Conservation (phyloP, 2,329 filamentous ascomycete species). For the Arthrobotrys sinensis region DNA sequence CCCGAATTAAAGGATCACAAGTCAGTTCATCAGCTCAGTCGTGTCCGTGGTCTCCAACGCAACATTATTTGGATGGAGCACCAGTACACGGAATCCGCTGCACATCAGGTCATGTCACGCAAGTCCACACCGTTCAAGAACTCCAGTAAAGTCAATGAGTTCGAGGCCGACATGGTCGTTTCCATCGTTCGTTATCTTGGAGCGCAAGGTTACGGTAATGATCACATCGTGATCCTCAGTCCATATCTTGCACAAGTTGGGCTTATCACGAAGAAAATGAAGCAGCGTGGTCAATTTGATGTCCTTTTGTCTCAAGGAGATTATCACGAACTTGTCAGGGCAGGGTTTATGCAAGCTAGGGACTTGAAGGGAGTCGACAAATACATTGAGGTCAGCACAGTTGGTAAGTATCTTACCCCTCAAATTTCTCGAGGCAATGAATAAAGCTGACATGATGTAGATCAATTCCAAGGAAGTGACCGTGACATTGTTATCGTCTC, state of each 20-base stretch:
- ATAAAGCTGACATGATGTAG: neutral
- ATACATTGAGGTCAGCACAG: constrained; percentile 76
- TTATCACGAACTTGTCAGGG: constrained; percentile 74
- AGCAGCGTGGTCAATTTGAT: constrained; percentile 75
- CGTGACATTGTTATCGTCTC: constrained; percentile 80
- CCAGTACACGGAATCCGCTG: constrained; percentile 71
- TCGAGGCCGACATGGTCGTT: constrained; percentile 79
- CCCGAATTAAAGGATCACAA: constrained; percentile 74
- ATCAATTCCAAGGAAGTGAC: constrained; percentile 84
- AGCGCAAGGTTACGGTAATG: constrained; percentile 79
- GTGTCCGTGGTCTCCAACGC: constrained; percentile 73
- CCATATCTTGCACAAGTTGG: constrained; percentile 80
- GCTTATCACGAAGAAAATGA: constrained; percentile 71
- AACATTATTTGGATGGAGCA: constrained; percentile 80
- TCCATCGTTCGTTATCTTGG: constrained; percentile 76
- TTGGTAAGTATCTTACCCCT: constrained; percentile 72
- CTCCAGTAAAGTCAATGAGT: constrained; percentile 74
- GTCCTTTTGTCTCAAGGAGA: constrained; percentile 80
- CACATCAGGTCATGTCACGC: constrained; percentile 69
- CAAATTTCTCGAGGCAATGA: neutral
- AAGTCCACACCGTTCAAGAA: constrained; percentile 72
- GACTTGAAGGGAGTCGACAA: constrained; percentile 71
- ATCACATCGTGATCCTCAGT: constrained; percentile 78
- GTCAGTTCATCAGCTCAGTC: constrained; percentile 70
- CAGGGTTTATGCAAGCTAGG: constrained; percentile 75